phyloP scores from a whole-genome alignment of 768 basidiomycete species.

The Rhizopogon vesiculosus region DNA sequence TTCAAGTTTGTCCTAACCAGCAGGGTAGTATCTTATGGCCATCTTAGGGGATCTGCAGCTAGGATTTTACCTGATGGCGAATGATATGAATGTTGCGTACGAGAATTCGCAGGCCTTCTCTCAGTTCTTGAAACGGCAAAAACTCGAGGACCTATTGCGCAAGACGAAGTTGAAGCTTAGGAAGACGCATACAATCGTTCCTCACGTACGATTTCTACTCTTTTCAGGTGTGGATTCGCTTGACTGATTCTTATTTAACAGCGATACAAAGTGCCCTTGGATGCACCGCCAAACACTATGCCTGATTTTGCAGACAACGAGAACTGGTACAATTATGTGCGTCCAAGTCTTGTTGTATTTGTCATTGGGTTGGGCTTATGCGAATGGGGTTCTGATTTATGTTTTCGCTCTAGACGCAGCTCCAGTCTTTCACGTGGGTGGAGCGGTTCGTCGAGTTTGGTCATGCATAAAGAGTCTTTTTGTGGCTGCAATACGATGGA shows the following conservation, averaged over 20 bases:
- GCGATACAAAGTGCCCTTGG: slow-evolving; percentile 28
- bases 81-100: slow-evolving; percentile 19
- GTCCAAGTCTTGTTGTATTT: slow-evolving; percentile 1
- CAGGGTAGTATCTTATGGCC: not conserved
- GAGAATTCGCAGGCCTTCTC: slow-evolving; percentile 35
- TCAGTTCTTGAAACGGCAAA: slow-evolving; percentile 27
- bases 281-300: slow-evolving; percentile 20
- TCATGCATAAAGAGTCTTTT: not conserved
- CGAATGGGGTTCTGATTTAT: not conserved
- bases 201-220: slow-evolving; percentile 29
- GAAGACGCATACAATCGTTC: slow-evolving; percentile 30
- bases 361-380: not conserved
- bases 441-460: slow-evolving; percentile 23
- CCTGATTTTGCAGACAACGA: slow-evolving; percentile 31
- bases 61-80: slow-evolving; percentile 5
- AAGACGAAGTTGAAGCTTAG: slow-evolving; percentile 17
- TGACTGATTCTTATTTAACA: slow-evolving; percentile 8
- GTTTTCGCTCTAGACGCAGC: slow-evolving; percentile 7
- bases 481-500: not conserved
- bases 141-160: slow-evolving; percentile 16
- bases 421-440: slow-evolving; percentile 18
- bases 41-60: not conserved
- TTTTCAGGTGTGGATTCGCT: not conserved
- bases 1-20: not conserved
- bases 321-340: slow-evolving; percentile 29